Base-by-base conservation (phyloP, 2,329 filamentous ascomycete genomes). In the Xylariaceae sp. region DNA sequence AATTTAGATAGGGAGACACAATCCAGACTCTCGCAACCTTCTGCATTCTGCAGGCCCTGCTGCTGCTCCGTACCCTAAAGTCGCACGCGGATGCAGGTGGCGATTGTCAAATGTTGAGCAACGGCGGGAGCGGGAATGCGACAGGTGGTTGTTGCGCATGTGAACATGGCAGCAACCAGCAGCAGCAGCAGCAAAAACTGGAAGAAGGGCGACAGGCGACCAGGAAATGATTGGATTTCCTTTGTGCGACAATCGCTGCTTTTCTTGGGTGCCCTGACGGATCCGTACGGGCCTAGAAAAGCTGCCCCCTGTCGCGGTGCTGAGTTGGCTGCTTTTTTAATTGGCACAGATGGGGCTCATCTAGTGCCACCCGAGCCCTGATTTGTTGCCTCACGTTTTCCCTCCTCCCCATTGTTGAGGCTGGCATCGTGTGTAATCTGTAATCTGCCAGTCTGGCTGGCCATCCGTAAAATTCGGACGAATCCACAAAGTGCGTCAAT, bases 321-420 rank as follows among this genome's bases (percentile, higher is more conserved):
- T 37, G 40, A 40, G 57, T 63, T 49, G 53, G 12, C 16, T 48
- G 50, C 3, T 37, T 48, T 61, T 55, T 57, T 42, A 3, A 64
- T 64, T 64, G 62, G 62, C 40, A 45, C 29, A n/a, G 18, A 45
- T 49, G 5, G 20, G 18, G 20, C 44, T 47, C 48, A 48, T 44
- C 47, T 50, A 44, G 52, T 50, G 52, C 26, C 48, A 53, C 52
- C 46, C n/a, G 26, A 53, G 37, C 57, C 49, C 54, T 62, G 60
- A 64, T 64, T 64, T 53, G 62, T 48, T 58, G 62, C 62, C 62
- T 64, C 62, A 62, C 40, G 48, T 62, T 53, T 56, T 48, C 55
- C 54, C 50, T 60, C 61, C 56, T 50, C 54, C 55, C 53, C 61
- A 61, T 60, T 55, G 53, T 57, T 61, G 54, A 48, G 57, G 59